Percentiles rank a stretch among this genome's conserved stretches.
Conservation (phyloP, 805 yeast species). For the Blastobotrys muscicola region DNA sequence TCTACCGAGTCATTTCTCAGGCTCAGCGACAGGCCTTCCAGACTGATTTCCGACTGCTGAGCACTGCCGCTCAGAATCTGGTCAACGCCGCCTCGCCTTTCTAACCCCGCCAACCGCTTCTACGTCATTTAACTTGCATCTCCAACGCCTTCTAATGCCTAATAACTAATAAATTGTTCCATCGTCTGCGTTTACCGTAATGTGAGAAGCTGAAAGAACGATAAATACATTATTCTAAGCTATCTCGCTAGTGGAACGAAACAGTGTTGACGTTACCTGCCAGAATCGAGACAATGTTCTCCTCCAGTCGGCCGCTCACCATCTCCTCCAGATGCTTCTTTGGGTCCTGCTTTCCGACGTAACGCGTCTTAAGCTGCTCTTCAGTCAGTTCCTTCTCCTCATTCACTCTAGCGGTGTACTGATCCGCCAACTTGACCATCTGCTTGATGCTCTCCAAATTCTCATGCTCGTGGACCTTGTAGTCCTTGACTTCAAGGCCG, state of each 20-base stretch:
- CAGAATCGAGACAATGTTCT: constrained; percentile 76
- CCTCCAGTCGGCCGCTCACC: constrained; percentile 78
- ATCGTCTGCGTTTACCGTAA: no score
- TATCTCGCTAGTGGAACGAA: constrained; percentile 43
- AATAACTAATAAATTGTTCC: no score
- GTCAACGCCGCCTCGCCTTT: no score
- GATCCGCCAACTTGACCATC: constrained; percentile 84
- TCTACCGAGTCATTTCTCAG: no score
- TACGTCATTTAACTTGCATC: no score
- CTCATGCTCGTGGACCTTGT: constrained; percentile 62
- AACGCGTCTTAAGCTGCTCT: constrained; percentile 87
- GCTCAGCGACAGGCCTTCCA: no score
- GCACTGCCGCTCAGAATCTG: no score
- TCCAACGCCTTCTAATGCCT: no score
- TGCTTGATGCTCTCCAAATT: constrained; percentile 64
- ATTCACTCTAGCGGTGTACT: constrained; percentile 78
- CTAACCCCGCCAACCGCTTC: no score
- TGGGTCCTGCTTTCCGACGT: constrained; percentile 98
- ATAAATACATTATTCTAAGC: background rate
- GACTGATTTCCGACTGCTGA: no score
- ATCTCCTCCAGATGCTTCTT: constrained; percentile 92
- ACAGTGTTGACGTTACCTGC: constrained; percentile 86
- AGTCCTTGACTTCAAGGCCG: constrained; percentile 73
- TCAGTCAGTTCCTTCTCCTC: constrained; percentile 86
- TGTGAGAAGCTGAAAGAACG: background rate